Evolutionary conservation across 2,329 filamentous ascomycete genomes (phyloP), one percentile per base, ranked within the genome.

Genomic region (Phaeophleospora eucalypticola): DNA sequence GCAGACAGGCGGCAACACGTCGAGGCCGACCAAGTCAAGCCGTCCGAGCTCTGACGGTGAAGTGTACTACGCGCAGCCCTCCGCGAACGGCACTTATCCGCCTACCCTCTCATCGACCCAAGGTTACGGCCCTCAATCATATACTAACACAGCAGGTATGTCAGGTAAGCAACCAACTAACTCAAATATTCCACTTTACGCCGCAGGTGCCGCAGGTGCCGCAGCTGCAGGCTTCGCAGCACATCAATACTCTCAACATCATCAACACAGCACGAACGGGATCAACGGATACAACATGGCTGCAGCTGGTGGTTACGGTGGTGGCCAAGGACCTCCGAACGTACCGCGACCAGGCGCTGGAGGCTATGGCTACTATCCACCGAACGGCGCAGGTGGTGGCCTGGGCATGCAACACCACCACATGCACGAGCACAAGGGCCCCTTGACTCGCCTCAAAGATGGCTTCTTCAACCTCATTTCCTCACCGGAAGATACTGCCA

Each of bases 381-480:
- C 48, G 1, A 43, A 35, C 33, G 37, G 43, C 20, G 52, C 48
- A 17, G 47, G 49, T n/a, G 36, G 45, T 9, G 47, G 35, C 35
- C 55, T 54, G 41, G 38, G 39, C 21, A 38, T 42, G 38, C 36
- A 29, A 8, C 45, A 47, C 15, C 40, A 41, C 38, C 43, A 46
- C 9, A 58, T 43, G n/a, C 77, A 79, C 54, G 74, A 75, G 43
- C 78, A 78, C 47, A 71, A 71, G 36, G 80, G 80, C 0, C 77
- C 81, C 0, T 68, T 84, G 1, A 71, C 70, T 32, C 33, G 77
- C 79, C 57, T 84, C 76, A 71, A 83, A 77, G 77, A 80, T 74
- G 59, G 81, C 79, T 51, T 74, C 27, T 48, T 65, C 45, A 63
- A 65, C 19, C 41, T 65, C 14, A 58, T 65, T 12, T 59, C 59